Evolutionary conservation across 768 basidiomycete genomes (phyloP).

Genomic region (Tulasnella sp.): DNA sequence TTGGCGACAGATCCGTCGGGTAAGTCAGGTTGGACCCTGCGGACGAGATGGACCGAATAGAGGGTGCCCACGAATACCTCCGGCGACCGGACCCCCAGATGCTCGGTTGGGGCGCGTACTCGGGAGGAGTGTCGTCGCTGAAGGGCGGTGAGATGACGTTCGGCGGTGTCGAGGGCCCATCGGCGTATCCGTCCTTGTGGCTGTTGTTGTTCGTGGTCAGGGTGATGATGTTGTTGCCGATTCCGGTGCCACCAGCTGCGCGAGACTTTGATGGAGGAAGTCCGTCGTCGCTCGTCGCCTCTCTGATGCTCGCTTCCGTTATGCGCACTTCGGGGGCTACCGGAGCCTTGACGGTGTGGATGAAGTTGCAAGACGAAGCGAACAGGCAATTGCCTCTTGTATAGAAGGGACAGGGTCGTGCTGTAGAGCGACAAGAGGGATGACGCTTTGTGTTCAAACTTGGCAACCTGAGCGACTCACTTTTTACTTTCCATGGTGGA

Average conservation of each 20-base stretch:
- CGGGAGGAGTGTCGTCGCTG: slow-evolving; percentile 4
- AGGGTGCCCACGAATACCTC: slow-evolving; percentile 14
- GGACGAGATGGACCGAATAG: slow-evolving; percentile 14
- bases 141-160: slow-evolving; percentile 15
- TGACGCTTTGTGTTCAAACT: not conserved
- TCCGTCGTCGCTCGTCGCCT: not conserved
- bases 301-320: not conserved
- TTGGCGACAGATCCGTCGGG: slow-evolving; percentile 25
- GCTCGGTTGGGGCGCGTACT: not conserved
- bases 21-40: slow-evolving; percentile 22
- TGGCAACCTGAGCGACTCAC: not conserved
- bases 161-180: not conserved
- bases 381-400: slow-evolving; percentile 30
- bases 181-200: not conserved
- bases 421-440: not conserved
- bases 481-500: slow-evolving; percentile 26
- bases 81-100: not conserved
- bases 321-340: slow-evolving; percentile 23
- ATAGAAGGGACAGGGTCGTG: slow-evolving; percentile 32
- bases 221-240: not conserved
- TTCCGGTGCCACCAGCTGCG: not conserved
- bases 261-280: not conserved
- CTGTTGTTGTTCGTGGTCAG: not conserved
- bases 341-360: slow-evolving; percentile 24
- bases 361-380: slow-evolving; percentile 29